Evolutionary conservation across 371 early-diverging fungal species (phyloP), one percentile per base, ranked within the genome.

Genomic region (Mortierella sp.): DNA sequence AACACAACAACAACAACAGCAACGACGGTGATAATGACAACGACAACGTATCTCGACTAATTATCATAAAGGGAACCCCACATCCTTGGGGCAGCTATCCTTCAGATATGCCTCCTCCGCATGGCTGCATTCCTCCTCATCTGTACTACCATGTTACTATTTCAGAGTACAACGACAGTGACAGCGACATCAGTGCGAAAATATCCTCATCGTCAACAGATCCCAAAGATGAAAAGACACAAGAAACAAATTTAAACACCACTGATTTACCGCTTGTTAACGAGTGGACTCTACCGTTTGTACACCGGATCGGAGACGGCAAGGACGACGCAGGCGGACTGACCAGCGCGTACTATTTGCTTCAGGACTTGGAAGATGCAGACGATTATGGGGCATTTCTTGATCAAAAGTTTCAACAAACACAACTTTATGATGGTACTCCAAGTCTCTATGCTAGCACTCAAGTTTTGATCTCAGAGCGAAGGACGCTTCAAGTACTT

Each of bases 101-200:
- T 2, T 51, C 51, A 0, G 69, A 72, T 17, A 69, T 78, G 40
- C 32, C 60, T 0, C 49, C 63, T 35, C 80, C 80, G 1, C 80
- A 79, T 37, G 80, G 71, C 23, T 79, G 80, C 34, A 54, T 79
- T 23, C 80, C 80, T 8, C 74, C 80, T 6, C 74, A 67, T 34
- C 68, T 79, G 8, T 79, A 79, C 43, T 79, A 79, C 7, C 35
- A 22, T 2, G 70, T 73, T 40, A 35, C 47, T 0, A 34, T 72
- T 22, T 55, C 49, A 1, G 64, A 60, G 13, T 55, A 26, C 19
- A n/a, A 17, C 26, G 8, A 29, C 29, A n/a, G 28, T 9, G 10
- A 22, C n/a, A 51, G 53, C 23, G 61, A 45, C 15, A 13, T 28
- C 29, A n/a, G n/a, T n/a, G n/a, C n/a, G n/a, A n/a, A n/a, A n/a